Evolutionary conservation across 805 yeast genomes (phyloP), one percentile per base, ranked within the genome.

Genomic region (Naumovozyma dairenensis): DNA sequence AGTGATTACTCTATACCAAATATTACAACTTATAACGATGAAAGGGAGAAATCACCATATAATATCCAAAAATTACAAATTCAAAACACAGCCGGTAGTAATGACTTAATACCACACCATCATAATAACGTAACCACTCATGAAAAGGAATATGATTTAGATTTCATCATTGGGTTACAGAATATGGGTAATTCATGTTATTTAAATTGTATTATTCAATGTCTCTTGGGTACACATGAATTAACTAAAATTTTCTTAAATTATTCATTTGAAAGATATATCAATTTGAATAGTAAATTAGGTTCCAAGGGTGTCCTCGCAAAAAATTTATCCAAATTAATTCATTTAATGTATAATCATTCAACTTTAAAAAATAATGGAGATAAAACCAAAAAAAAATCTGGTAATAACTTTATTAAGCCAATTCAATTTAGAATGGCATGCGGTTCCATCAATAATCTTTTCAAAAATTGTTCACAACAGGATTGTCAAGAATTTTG

Each of bases 401-500:
- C 65, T 24, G 26, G 26, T 8, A 7, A 14, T 7, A 24, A 14
- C n/a, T 6, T 65, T 30, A 65, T 77, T 20, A 66, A 75, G 6
- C 92, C 94, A 0, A 44, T 61, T 6, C 69, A 69, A 14, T 80
- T 87, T 54, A 82, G 83, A 51, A 65, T 65, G 31, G 69, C 77
- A 2, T 62, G 80, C 16, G 94, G 93, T 0, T 65, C 77, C 1
- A 55, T 82, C 25, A 79, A 85, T 24, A 70, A 79, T 1, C 71
- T 80, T 67, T 89, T 86, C 61, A 71, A 78, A 0, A 93, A 84
- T 2, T 79, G 77, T 45, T 75, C 73, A 38, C 96, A 89, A 54
- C 96, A 89, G 50, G 97, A 89, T 53, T 82, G 95, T 2, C 96
- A 87, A 53, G 97, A 89, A 53, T 80, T 89, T 50, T 67, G 86